Evolutionary conservation across 192 early-diverging fungal species (phyloP), one percentile per base, ranked within the genome.

Genomic region (Coemansia interrupta): DNA sequence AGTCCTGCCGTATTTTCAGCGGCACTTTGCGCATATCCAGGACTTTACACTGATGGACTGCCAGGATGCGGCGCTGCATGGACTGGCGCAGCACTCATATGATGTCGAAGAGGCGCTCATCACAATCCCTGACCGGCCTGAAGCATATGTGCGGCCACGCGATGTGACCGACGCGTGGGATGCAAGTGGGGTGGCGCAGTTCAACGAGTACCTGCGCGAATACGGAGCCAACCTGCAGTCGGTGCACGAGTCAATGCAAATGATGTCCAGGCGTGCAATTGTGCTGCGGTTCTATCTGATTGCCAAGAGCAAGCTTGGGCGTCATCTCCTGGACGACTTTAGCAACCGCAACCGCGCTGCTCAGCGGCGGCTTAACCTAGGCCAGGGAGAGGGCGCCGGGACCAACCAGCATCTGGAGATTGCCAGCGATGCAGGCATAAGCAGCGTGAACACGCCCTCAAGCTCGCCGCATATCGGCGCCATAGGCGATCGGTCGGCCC

Each of bases 151-250:
- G 3, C 70, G 80, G 13, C 66, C 61, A 36, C 85, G 87, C 41
- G 74, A 82, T 28, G 58, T 70, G 3, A 70, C 83, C 4, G 72
- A 78, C 28, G 67, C 72, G 19, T 91, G 90, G 90, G 68, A 80
- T 2, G 61, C 54, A 0, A 70, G 68, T 6, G 82, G 82, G 22
- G 46, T 84, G 26, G 64, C 58, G 8, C 78, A 64, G 18, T 91
- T 91, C 63, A 84, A 87, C 63, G 80, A 82, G 28, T 73, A 73
- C 13, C 71, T 90, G 58, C 72, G 80, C 26, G 68, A 82, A 11
- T 85, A 77, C 62, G 89, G 89, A 0, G 82, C 86, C 44, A 86
- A 90, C 17, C 74, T 89, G 19, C 83, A 87, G 39, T 30, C 71
- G 22, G 81, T 81, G 6, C 83, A 83, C 44, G 82, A 86, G 20